phyloP scores from a whole-genome alignment of 441 rosid species.

The Iberis amara region DNA sequence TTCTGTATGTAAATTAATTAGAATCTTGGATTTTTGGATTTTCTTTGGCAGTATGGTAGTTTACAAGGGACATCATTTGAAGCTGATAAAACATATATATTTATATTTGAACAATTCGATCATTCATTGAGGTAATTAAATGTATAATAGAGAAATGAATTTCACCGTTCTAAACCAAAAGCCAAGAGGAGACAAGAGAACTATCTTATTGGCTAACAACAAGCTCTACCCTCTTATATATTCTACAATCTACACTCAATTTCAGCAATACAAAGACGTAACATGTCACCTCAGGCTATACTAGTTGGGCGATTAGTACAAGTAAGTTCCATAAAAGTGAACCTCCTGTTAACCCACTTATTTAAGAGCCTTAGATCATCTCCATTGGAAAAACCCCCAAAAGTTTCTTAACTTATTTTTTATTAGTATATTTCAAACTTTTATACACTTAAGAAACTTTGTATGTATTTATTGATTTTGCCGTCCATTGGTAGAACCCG shows the following conservation, averaged over 20 bases:
- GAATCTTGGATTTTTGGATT: too few species aligned
- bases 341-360: constrained; percentile 13
- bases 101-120: constrained; percentile 53
- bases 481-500: too few species aligned
- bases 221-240: constrained; percentile 55
- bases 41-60: constrained; percentile 60
- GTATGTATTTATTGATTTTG: too few species aligned
- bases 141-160: too few species aligned
- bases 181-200: constrained; percentile 44
- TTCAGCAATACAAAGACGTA: constrained; percentile 44
- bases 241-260: constrained; percentile 58
- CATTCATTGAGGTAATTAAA: constrained; percentile 46
- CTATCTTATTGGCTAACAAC: constrained; percentile 70
- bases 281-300: constrained; percentile 37
- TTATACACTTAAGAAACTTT: too few species aligned
- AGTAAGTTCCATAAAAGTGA: constrained; percentile 38
- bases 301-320: constrained; percentile 52
- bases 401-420: too few species aligned
- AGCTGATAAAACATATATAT: constrained; percentile 60
- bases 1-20: too few species aligned
- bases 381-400: too few species aligned
- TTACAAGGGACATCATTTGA: constrained; percentile 73
- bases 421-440: too few species aligned
- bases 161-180: constrained; percentile 25
- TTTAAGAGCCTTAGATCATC: constrained; percentile 13